phyloP scores from a whole-genome alignment of 2,329 filamentous ascomycete genomes.

The Geosmithia morbida region DNA sequence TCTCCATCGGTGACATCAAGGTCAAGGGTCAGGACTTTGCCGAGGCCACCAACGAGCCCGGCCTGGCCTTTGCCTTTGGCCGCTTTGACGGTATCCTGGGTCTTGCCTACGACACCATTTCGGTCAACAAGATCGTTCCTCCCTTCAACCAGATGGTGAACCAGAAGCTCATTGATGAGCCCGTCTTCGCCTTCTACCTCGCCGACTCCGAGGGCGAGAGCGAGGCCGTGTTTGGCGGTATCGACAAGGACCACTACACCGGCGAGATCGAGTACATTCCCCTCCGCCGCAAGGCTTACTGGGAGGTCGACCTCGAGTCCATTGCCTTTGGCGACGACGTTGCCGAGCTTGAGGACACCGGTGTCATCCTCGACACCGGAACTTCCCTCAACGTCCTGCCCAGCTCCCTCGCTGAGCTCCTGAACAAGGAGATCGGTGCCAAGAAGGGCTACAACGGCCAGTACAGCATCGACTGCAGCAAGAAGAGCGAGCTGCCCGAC shows the following conservation, averaged over 20 bases:
- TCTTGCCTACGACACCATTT: slow-evolving; percentile 87
- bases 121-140: slow-evolving; percentile 88
- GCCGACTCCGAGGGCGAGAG: slow-evolving; percentile 61
- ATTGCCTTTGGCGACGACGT: slow-evolving; percentile 78
- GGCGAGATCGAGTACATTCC: slow-evolving; percentile 90
- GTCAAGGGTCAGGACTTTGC: slow-evolving; percentile 89
- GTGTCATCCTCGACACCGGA: slow-evolving; percentile 94
- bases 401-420: slow-evolving; percentile 77
- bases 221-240: slow-evolving; percentile 78
- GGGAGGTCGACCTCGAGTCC: slow-evolving; percentile 93
- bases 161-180: slow-evolving; percentile 78
- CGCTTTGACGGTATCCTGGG: slow-evolving; percentile 95
- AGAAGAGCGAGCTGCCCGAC: slow-evolving; percentile 73
- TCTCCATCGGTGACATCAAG: slow-evolving; percentile 78
- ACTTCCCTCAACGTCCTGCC: slow-evolving; percentile 96
- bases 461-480: slow-evolving; percentile 83
- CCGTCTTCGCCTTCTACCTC: slow-evolving; percentile 94
- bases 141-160: slow-evolving; percentile 95
- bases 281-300: slow-evolving; percentile 96
- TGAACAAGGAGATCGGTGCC: slow-evolving; percentile 95
- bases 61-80: slow-evolving; percentile 93
- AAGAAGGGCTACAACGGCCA: slow-evolving; percentile 98
- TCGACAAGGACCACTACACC: slow-evolving; percentile 65
- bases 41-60: slow-evolving; percentile 90
- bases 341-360: slow-evolving; percentile 85